These are phyloP conservation scores for Mycena olivaceomarginata DNA, from an alignment of 768 basidiomycete genomes.

Conservation along the genomic window DNA sequence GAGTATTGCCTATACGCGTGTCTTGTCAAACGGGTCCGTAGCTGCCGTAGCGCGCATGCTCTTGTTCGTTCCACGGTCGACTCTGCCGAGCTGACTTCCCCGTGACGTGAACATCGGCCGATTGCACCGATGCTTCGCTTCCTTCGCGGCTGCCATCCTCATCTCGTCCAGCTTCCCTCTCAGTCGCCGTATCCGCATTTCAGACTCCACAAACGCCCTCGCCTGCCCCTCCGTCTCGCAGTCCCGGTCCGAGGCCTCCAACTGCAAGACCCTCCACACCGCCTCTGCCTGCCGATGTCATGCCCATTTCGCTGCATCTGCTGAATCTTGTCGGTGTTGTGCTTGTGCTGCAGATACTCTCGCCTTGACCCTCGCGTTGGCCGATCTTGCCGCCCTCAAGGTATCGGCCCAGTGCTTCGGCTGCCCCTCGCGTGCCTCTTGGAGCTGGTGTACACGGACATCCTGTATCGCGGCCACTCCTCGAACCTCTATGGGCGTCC, in stretches of 20 bases:
- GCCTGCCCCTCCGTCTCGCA: background rate
- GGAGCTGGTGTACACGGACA: background rate
- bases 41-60: no score
- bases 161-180: slow-evolving; percentile 30
- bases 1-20: no score
- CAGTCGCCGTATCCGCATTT: slow-evolving; percentile 21
- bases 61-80: no score
- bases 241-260: background rate
- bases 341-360: slow-evolving; percentile 6
- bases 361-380: background rate
- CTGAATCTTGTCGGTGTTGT: background rate
- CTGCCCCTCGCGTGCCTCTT: background rate
- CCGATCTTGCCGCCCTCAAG: background rate
- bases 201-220: slow-evolving; percentile 12
- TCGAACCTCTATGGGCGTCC: no score
- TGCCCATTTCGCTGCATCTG: slow-evolving; percentile 1
- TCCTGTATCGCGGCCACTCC: no score
- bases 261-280: background rate
- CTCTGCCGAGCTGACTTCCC: slow-evolving; percentile 8
- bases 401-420: slow-evolving; percentile 9
- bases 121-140: background rate
- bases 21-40: no score
- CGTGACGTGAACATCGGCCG: background rate
- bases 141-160: no score
- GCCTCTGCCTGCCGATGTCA: background rate